Percentiles rank a stretch among this genome's conserved stretches.
Evolutionary conservation across 2,329 filamentous ascomycete genomes (phyloP).

Genomic region (Paracoccidioides brasiliensis): DNA sequence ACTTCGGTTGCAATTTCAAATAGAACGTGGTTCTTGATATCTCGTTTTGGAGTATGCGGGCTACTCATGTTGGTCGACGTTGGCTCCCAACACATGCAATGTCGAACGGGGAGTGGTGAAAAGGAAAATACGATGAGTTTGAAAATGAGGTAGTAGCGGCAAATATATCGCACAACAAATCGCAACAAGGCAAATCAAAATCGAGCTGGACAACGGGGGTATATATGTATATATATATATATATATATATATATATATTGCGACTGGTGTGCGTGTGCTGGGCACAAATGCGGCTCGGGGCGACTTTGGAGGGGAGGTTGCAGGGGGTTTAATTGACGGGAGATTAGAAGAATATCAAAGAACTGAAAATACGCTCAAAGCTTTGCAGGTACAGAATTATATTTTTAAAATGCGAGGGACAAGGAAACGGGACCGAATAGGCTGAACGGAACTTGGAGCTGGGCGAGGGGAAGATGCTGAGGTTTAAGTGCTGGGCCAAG

Average conservation of each 20-base stretch:
- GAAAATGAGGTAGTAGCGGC: background rate
- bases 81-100: background rate
- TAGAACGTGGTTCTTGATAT: slow-evolving; percentile 89
- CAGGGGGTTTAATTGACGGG: too few species aligned
- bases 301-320: background rate
- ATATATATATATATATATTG: background rate
- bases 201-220: background rate
- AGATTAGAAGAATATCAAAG: too few species aligned
- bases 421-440: too few species aligned
- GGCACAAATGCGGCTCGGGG: background rate
- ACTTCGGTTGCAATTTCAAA: slow-evolving; percentile 97
- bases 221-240: background rate
- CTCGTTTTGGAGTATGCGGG: slow-evolving; percentile 36
- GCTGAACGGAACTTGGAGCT: too few species aligned
- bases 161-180: background rate
- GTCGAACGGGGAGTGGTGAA: slow-evolving; percentile 15
- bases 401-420: too few species aligned
- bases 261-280: background rate
- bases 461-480: too few species aligned
- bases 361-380: too few species aligned
- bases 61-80: slow-evolving; percentile 42
- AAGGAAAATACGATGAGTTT: slow-evolving; percentile 8
- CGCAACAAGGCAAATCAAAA: slow-evolving; percentile 7
- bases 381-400: too few species aligned
- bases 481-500: too few species aligned